Base-by-base conservation (phyloP, 1,139 yeast genomes). In the Yamadazyma trypodendri region DNA sequence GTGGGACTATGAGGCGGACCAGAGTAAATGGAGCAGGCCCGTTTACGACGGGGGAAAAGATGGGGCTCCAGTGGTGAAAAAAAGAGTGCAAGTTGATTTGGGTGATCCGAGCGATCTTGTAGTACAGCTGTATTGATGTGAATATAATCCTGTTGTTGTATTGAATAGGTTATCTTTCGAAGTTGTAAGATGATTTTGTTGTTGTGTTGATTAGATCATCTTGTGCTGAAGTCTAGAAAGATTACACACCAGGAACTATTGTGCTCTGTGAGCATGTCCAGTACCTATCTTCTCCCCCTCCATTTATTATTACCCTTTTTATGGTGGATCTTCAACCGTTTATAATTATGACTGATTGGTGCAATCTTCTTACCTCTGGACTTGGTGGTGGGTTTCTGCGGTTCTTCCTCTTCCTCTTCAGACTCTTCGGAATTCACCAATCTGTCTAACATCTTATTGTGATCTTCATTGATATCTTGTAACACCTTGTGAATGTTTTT, bases 1-100 rank as follows among this genome's bases (percentile, higher is more conserved):
- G 1, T 84, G 89, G 86, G 86, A 84, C 51, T 75, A 63, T 47
- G 77, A 77, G 42, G 61, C 61, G 31, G 84, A 80, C 44, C 56
- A 58, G 28, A 46, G 58, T 16, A 76, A 69, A 49, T 81, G 85
- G 78, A 65, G 62, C 33, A 70, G 62, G 40, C 83, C 83, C 0
- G 59, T 63, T 0, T 78, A 77, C 46, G 2, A 7, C 6, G 34
- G 24, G n/a, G 24, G 29, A 20, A 20, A 16, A 8, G 11, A 9
- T 10, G 32, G 32, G 3, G 15, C 3, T n/a, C 28, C 35, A 11
- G 23, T 12, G 14, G 8, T 34, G 9, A 38, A 28, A 23, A 36
- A 47, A 25, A 44, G 61, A 40, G 56, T 56, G 2, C 61, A 56
- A 38, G 43, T 55, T 29, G 41, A 41, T 31, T 25, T 28, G 18